Conservation (phyloP, 179 eudicot species). For the Amaranthus tricolor region DNA sequence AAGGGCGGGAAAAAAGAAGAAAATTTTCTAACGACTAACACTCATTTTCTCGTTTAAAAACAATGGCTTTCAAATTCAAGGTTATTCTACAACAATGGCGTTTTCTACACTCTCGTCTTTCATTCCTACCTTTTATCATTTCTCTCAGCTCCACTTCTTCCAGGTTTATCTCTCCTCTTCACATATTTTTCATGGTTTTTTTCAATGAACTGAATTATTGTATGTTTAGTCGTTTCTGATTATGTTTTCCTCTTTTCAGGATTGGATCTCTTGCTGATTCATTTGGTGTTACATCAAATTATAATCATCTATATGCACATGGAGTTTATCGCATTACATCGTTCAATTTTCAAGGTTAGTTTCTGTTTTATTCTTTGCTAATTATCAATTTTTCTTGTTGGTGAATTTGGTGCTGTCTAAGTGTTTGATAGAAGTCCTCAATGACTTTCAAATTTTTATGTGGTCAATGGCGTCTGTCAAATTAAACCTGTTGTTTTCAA, state of each 20-base stretch:
- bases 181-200: not conserved
- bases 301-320: constrained; percentile 7
- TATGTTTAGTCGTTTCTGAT: not conserved
- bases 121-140: not conserved
- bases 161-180: not conserved
- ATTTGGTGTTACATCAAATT: constrained; percentile 17
- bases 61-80: constrained; percentile 2
- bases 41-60: not conserved
- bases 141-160: not conserved
- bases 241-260: not conserved
- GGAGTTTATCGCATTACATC: constrained; percentile 9
- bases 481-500: no score
- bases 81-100: constrained; percentile 9
- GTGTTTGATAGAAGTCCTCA: constrained; percentile 46
- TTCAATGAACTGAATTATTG: not conserved
- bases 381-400: not conserved
- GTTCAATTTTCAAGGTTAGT: constrained; percentile 23
- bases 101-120: not conserved
- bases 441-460: not conserved
- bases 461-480: no score
- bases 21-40: no score
- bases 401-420: constrained; percentile 21
- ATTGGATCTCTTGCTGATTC: constrained; percentile 3
- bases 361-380: not conserved
- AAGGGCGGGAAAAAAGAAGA: no score